Evolutionary conservation across 2,329 filamentous ascomycete species (phyloP), one percentile per base, ranked within the genome.

Genomic region (Thielaviopsis populi): DNA sequence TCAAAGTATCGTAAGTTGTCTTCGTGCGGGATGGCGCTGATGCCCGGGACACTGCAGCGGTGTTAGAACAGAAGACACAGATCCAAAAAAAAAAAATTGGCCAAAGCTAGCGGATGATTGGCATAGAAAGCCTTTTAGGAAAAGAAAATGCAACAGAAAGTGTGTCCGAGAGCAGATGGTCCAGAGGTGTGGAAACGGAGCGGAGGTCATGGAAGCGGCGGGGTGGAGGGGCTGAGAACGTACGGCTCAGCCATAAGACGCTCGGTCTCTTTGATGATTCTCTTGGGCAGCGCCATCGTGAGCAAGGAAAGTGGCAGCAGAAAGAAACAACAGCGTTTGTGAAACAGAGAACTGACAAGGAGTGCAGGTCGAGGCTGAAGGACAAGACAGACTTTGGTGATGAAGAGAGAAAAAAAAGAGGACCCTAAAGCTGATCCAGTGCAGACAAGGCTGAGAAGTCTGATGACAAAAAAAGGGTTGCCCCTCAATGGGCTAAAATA

Each of bases 1-100:
- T 99, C 95, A 71, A 99, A 99, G 76, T 99, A 99, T 70, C 94
- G 84, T 65, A 97, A 83, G 76, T 99, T 99, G 71, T 99, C 94
- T 71, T 96, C 91, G 74, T 97, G 94, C 59, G 95, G 95, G 62
- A 95, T 80, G 60, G 94, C 94, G 71, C 89, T 95, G 77, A 99
- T 99, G 67, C 94, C 94, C 37, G 92, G 91, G 40, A 99, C 94
- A 68, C 91, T 96, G 30, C 50, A 56, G 50, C 15, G 27, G 27
- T 17, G 50, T 56, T 56, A 56, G 50, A 27, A 30, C 24, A 33
- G 30, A 33, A 27, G 17, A 33, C 50, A 56, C 33, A 24, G 50
- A 48, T 37, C 24, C 17, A 41, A 63, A 58, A 43, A 40, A 37
- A 27, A 62, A 53, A 24, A n/a, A n/a, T n/a, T n/a, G 24, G n/a